These are phyloP conservation scores for Xylariaceae sp. DNA, from an alignment of 2,329 filamentous ascomycete genomes.

Conservation along the genomic window DNA sequence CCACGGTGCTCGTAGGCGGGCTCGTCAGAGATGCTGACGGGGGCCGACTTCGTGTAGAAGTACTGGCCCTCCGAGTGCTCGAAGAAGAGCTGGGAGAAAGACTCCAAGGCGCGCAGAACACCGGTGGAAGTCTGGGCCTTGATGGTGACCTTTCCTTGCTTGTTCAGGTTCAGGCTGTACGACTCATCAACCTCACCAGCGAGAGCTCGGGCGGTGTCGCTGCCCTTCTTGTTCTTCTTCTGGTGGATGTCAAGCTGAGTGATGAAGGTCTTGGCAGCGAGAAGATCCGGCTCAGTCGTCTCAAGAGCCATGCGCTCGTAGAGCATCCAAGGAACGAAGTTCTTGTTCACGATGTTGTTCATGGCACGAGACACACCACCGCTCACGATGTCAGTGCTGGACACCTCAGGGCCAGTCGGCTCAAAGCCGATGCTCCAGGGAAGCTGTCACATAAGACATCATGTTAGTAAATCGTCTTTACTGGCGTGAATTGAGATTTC, in stretches of 20 bases:
- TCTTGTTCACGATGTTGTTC: constrained; percentile 59
- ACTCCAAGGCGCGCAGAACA: constrained; percentile 66
- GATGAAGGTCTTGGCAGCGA: constrained; percentile 45
- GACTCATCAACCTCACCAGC: constrained; percentile 67
- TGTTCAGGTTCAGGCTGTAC: constrained; percentile 60
- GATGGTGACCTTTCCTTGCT: constrained; percentile 56
- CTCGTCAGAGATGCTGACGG: constrained; percentile 64
- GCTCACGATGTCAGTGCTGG: constrained; percentile 50
- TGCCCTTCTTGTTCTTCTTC: constrained; percentile 49
- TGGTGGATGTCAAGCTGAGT: constrained; percentile 58
- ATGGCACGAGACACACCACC: constrained; percentile 55
- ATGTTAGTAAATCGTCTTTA: constrained; percentile 30
- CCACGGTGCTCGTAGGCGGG: constrained; percentile 75
- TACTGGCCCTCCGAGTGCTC: constrained; percentile 52
- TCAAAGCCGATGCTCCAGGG: constrained; percentile 43
- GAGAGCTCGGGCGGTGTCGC: constrained; percentile 56
- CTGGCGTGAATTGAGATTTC: constrained; percentile 4
- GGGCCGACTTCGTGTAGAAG: constrained; percentile 66
- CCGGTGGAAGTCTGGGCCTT: constrained; percentile 62
- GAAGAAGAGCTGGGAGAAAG: constrained; percentile 77
- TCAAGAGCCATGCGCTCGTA: constrained; percentile 53
- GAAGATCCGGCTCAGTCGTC: constrained; percentile 56
- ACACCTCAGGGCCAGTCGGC: constrained; percentile 37
- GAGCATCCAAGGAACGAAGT: constrained; percentile 75
- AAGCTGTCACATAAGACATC: constrained; percentile 37